Percentiles rank a stretch among this genome's conserved stretches.
These are phyloP conservation scores for Kockiozyma suomiensis DNA, from an alignment of 805 yeast species.

Conservation along the genomic window DNA sequence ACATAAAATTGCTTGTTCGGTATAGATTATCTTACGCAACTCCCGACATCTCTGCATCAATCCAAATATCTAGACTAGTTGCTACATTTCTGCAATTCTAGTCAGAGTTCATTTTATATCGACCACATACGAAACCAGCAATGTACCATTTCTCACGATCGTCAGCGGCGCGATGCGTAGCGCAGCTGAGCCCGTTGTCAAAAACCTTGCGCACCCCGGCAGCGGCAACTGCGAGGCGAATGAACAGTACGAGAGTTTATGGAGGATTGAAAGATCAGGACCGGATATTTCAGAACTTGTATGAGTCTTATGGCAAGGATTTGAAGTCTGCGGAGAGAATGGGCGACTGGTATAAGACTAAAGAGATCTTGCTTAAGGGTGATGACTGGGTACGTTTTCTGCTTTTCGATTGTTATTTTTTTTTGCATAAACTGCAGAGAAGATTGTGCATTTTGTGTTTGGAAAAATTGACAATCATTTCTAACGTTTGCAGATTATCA, in stretches of 20 bases:
- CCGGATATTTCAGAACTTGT: constrained; percentile 83
- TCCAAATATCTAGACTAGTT: no score
- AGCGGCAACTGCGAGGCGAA: neutral
- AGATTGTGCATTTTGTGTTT: no score
- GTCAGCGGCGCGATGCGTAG: neutral
- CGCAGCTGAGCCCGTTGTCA: neutral
- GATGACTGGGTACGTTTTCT: constrained; percentile 61
- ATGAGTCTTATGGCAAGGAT: constrained; percentile 74
- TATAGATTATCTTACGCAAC: no score
- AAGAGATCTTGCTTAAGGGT: constrained; percentile 79
- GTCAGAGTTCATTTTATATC: no score
- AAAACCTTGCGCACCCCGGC: neutral
- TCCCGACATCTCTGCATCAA: no score
- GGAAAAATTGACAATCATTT: no score
- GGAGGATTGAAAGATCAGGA: constrained; percentile 83
- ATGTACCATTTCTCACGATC: constrained; percentile 6
- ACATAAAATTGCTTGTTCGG: no score
- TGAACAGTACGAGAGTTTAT: constrained; percentile 46
- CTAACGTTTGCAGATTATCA: constrained; percentile 54
- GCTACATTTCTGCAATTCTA: no score
- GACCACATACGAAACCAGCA: no score
- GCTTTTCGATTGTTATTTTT: neutral
- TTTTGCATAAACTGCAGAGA: neutral
- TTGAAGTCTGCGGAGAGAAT: constrained; percentile 70
- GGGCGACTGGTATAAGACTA: constrained; percentile 93